These are phyloP conservation scores for Wickerhamiella qilinensis DNA, from an alignment of 805 yeast genomes.

Conservation along the genomic window DNA sequence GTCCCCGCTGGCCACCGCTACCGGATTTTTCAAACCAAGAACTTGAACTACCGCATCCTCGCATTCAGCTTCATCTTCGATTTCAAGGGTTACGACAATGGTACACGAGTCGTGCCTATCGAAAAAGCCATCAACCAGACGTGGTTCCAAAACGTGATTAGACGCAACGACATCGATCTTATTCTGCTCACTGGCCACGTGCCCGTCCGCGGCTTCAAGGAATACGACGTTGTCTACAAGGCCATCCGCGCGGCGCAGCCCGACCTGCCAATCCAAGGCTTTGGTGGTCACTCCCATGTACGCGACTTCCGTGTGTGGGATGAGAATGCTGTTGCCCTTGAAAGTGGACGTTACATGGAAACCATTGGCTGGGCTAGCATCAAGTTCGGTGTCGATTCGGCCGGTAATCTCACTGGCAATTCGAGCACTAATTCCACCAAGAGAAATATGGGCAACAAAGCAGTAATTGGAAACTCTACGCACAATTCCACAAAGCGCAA, in stretches of 20 bases:
- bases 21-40: constrained; percentile 48
- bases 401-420: too few species aligned
- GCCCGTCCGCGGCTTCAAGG: constrained; percentile 50
- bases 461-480: too few species aligned
- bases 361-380: constrained; percentile 81
- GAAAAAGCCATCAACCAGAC: constrained; percentile 33
- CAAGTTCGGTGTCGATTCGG: constrained; percentile 12
- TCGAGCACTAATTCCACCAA: constrained; percentile 7
- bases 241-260: constrained; percentile 46
- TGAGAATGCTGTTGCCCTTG: constrained; percentile 53
- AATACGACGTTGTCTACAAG: constrained; percentile 31
- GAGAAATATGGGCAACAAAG: constrained; percentile 9
- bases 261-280: constrained; percentile 52
- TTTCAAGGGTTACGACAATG: constrained; percentile 42
- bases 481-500: too few species aligned
- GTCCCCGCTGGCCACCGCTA: constrained; percentile 55
- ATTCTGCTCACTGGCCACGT: constrained; percentile 65
- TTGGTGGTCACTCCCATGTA: constrained; percentile 91
- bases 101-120: constrained; percentile 50
- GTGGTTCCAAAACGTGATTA: constrained; percentile 46
- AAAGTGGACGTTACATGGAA: constrained; percentile 86
- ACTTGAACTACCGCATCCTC: constrained; percentile 35
- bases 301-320: constrained; percentile 69
- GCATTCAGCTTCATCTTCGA: constrained; percentile 70
- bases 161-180: constrained; percentile 37